Evolutionary conservation across 352 stramenopile species (phyloP).

Genomic region (Phytophthora niederhauseri): DNA sequence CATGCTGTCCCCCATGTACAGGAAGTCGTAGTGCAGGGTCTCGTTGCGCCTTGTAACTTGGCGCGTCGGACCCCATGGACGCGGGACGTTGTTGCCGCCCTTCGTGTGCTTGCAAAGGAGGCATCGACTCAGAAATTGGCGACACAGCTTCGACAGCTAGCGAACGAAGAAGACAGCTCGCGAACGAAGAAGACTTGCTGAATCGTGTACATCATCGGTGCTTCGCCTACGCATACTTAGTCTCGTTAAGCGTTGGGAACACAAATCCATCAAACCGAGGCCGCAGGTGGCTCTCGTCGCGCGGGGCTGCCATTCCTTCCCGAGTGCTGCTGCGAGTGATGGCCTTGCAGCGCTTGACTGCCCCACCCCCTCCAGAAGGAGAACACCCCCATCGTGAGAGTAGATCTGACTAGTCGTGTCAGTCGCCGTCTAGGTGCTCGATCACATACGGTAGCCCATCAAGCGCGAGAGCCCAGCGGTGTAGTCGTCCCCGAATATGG

Average conservation of each 20-base stretch:
- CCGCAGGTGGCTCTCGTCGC: background rate
- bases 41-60: background rate
- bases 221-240: background rate
- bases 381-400: background rate
- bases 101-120: background rate
- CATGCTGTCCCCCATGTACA: conserved; percentile 6
- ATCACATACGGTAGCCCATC: background rate
- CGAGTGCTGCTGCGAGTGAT: background rate
- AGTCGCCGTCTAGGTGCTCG: background rate
- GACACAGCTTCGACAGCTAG: background rate
- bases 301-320: no score
- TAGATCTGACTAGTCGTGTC: background rate
- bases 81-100: background rate
- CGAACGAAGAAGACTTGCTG: background rate
- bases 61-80: background rate
- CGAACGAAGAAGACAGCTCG: background rate
- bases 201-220: background rate
- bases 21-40: conserved; percentile 3
- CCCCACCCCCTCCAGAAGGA: background rate
- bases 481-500: background rate
- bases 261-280: background rate
- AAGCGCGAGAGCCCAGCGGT: background rate
- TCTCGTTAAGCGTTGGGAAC: background rate
- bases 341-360: background rate
- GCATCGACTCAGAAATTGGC: background rate